phyloP scores from a whole-genome alignment of 2,329 filamentous ascomycete species.

The Penicillium sp. region DNA sequence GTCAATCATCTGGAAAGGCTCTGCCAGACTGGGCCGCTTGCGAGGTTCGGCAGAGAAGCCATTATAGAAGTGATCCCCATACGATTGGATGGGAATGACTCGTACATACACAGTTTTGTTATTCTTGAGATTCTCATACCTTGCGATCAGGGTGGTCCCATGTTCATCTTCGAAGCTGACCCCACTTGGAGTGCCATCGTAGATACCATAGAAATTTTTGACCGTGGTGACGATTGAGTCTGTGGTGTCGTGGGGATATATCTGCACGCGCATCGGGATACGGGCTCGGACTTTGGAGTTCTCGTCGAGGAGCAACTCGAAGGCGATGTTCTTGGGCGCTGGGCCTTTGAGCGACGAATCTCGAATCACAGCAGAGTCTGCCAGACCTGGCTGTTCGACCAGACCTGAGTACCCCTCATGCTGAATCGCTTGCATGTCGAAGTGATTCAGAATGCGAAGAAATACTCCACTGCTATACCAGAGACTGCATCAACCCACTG shows the following conservation, averaged over 20 bases:
- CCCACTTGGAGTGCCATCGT: conserved; percentile 76
- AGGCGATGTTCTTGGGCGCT: conserved; percentile 62
- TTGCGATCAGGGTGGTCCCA: conserved; percentile 88
- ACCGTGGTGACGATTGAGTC: conserved; percentile 98
- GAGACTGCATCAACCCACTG: conserved; percentile 38
- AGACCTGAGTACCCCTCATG: conserved; percentile 38
- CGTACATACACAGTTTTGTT: conserved; percentile 94
- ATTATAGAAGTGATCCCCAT: conserved; percentile 48
- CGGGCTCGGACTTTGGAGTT: conserved; percentile 60
- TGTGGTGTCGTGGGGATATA: conserved; percentile 92
- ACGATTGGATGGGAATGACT: conserved; percentile 66
- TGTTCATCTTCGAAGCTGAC: conserved; percentile 93
- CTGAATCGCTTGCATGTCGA: conserved; percentile 38
- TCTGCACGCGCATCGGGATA: conserved; percentile 72
- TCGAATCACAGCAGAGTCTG: conserved; percentile 29
- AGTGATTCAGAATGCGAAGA: conserved; percentile 29
- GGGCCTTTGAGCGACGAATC: conserved; percentile 41
- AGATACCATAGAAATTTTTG: conserved; percentile 98
- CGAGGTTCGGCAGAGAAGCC: conserved; percentile 55
- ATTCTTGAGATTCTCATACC: conserved; percentile 92
- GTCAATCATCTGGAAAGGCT: conserved; percentile 66
- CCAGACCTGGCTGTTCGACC: conserved; percentile 33
- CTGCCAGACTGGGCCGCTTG: conserved; percentile 62
- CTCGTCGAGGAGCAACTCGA: conserved; percentile 63
- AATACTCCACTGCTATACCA: conserved; percentile 33